Base-by-base conservation (phyloP, 1,284 basidiomycete species). In the Marasmius sp. region DNA sequence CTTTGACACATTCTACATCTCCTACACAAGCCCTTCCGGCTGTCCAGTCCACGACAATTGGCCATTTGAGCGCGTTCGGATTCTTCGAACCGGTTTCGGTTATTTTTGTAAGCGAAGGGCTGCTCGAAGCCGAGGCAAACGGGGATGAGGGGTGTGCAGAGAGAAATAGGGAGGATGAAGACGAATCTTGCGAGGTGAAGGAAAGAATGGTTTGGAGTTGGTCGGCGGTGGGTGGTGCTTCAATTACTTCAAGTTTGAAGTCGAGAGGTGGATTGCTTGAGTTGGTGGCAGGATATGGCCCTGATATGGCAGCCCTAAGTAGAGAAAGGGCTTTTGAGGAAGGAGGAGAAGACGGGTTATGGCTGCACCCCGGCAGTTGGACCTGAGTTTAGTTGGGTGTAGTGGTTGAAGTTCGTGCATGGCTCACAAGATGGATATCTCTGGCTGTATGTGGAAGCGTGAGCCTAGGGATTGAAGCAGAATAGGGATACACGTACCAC, bases 1-100 rank as follows among this genome's bases (percentile, higher is more conserved):
- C 69, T 57, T 81, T 83, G 16, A 91, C 89, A 18, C 86, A 85
- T 7, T 89, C 85, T n/a, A 87, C 75, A 60, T 88, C 83, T 0
- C 90, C 90, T 0, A 91, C 74, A 33, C 81, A 81, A 11, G 84
- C 88, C 49, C 79, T 79, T 0, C 90, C 90, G n/a, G 77, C 81
- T n/a, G 77, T 72, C 90, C 91, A 92, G 66, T 92, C 85, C 2
- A 92, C 91, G 0, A 92, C 88, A 53, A 92, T 82, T 0, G 91
- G 90, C 88, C 89, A 92, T 68, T 86, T 90, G 64, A 91, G 70
- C 14, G 80, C 81, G 14, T 75, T 79, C 0, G 86, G 87, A 58
- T 87, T 86, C 69, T 78, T 76, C 36, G 73, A 65, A 0, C 80
- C 88, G 8, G 89, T 75, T 39, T 80, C 74, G 1, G 75, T 74